phyloP scores from a whole-genome alignment of 306 rosid species.

The Pyrus communis region DNA sequence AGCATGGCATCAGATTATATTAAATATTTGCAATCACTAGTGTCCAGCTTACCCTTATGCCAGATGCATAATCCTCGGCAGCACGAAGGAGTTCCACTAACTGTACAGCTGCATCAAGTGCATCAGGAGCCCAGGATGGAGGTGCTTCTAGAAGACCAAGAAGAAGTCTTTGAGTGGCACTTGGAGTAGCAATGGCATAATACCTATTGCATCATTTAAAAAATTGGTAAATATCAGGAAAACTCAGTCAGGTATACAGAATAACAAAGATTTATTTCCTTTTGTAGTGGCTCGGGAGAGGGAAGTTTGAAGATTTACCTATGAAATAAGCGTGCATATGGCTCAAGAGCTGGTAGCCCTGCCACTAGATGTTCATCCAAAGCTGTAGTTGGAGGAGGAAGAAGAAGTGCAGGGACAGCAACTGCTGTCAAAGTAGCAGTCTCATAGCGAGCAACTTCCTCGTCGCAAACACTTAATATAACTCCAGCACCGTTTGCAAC shows the following conservation, averaged over 20 bases:
- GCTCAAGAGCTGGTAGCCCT: conserved; percentile 97
- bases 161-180: conserved; percentile 99
- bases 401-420: conserved; percentile 94
- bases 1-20: conserved; percentile 2
- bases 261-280: neutral
- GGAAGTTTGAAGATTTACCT: conserved; percentile 43
- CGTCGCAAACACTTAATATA: conserved; percentile 93
- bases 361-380: conserved; percentile 97
- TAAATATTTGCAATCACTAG: conserved; percentile 13
- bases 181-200: conserved; percentile 99
- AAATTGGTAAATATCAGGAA: conserved; percentile 11
- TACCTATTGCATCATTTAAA: conserved; percentile 37
- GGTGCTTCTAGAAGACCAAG: conserved; percentile 98
- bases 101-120: conserved; percentile 98
- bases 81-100: conserved; percentile 98
- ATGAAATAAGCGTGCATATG: conserved; percentile 94
- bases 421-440: conserved; percentile 94
- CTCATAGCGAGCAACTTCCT: conserved; percentile 92
- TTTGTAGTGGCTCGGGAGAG: conserved; percentile 2
- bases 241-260: neutral
- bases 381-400: conserved; percentile 98
- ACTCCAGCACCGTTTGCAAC: conserved; percentile 99
- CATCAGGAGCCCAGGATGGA: conserved; percentile 99
- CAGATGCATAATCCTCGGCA: conserved; percentile 98
- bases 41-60: conserved; percentile 76